Base-by-base conservation (phyloP, 225 moss, liverwort and hornwort species). In the Straminergon stramineum region DNA sequence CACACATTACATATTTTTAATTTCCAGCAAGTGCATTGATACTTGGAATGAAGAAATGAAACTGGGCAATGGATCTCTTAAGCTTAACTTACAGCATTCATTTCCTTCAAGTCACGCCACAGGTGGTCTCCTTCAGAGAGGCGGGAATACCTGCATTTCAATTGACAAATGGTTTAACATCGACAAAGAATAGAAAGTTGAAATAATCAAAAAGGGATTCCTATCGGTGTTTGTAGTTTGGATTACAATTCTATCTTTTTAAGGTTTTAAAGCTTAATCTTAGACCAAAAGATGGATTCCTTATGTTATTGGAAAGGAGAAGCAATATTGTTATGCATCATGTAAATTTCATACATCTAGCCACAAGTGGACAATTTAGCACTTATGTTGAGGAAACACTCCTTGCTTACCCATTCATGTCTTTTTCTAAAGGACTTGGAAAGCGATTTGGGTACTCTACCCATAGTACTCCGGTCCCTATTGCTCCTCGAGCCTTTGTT, bases 381-480 rank as follows among this genome's bases (percentile, higher is more conserved):
- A 23, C 2, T 1, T 19, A 43, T 30, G 17, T 53, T 76, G n/a
- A 35, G 51, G 52, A 64, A 39, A 74, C 22, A 21, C 3, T 39
- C 5, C 75, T 7, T 67, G 15, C 88, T 18, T 73, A 93, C 94
- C 92, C 90, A 30, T 41, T 92, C 85, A 93, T 88, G 58, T 93
- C 91, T 89, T 93, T 93, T 45, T 93, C 90, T 75, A 94, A 81
- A 79, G 93, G 93, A 41, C 68, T 68, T 63, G 15, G 87, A 74
- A 92, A 93, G 67, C 89, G 84, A 79, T 89, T 92, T 5, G 91
- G 93, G 32, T 94, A 94, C 41, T 94, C 92, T 52, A 92, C 94
- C 93, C 93, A 94, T 57, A 94, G 63, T 39, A 85, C 39, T 75
- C 94, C 92, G 0, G 92, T 94, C 27, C 93, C 94, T 57, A 64